These are phyloP conservation scores for Coemansia sp. DNA, from an alignment of 192 early-diverging fungal species.

Conservation along the genomic window DNA sequence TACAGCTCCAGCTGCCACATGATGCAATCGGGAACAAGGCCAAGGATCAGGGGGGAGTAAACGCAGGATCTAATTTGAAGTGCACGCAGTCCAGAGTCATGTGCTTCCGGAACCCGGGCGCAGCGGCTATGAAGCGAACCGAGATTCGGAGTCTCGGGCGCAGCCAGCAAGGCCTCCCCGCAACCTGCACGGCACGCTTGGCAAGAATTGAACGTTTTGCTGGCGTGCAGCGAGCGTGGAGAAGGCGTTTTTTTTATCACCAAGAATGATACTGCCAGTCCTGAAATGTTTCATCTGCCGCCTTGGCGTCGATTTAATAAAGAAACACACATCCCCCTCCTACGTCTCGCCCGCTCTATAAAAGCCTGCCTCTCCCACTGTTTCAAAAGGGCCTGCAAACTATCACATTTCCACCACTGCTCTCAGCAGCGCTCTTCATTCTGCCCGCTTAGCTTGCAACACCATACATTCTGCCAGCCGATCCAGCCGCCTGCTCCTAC, in stretches of 20 bases:
- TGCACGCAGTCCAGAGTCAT: too few relatives aligned
- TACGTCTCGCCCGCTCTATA: slow-evolving; percentile 10
- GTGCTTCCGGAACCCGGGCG: too few relatives aligned
- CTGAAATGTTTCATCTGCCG: slow-evolving; percentile 32
- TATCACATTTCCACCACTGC: slow-evolving; percentile 1
- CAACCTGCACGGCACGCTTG: background rate
- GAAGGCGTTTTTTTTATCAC: background rate
- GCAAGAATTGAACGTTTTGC: slow-evolving; percentile 8
- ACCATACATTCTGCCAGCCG: too few relatives aligned
- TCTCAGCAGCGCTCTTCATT: background rate
- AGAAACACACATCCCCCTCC: background rate
- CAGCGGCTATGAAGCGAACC: too few relatives aligned
- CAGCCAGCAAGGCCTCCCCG: too few relatives aligned
- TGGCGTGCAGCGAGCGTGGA: slow-evolving; percentile 5
- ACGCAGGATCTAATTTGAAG: too few relatives aligned
- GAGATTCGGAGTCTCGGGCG: too few relatives aligned
- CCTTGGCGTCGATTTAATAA: slow-evolving; percentile 9
- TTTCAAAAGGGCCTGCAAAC: slow-evolving; percentile 26
- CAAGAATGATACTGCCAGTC: slow-evolving; percentile 8
- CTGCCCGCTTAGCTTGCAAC: too few relatives aligned
- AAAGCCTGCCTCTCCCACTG: slow-evolving; percentile 20
- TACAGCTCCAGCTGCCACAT: too few relatives aligned
- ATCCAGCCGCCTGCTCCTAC: too few relatives aligned
- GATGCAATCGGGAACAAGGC: too few relatives aligned
- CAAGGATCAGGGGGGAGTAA: too few relatives aligned